Base-by-base conservation (phyloP, 495 filamentous ascomycete species). In the Penicillium soppii region DNA sequence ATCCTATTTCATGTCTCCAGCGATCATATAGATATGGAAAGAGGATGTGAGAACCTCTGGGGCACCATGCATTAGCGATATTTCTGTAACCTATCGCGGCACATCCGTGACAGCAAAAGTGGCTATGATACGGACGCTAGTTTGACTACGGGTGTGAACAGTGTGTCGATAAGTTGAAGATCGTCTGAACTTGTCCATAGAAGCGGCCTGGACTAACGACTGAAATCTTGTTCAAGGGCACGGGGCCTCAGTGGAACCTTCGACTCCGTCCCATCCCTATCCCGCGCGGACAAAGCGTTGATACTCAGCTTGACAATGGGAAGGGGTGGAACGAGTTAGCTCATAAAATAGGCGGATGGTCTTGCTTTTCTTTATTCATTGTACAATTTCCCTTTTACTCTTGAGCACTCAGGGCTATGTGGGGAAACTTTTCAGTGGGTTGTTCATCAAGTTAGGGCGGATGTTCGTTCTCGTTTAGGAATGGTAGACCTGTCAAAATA, bases 191-290 rank as follows among this genome's bases (percentile, higher is more conserved):
- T 2, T 10, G 2, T 42, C 26, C 38, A 43, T 50, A 35, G 20
- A 26, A 35, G 47, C n/a, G 25, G 38, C 27, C 8, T 37, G 38
- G 27, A 43, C 16, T 39, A 3, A 33, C 29, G 12, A 39, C 21
- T 16, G 16, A 21, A 22, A n/a, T 2, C 25, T 21, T n/a, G 10
- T 39, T 22, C 16, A 20, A 26, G 45, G 22, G 46, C 46, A 48
- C 46, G 46, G 46, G 33, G 33, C 23, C 10, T 48, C 2, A n/a
- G 46, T 37, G 44, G 25, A 48, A 48, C 35, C 20, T 30, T 30
- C 7, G 40, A 21, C 17, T 30, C 8, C 15, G 15, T 40, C 1
- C 12, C 7, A 13, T n/a, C n/a, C n/a, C n/a, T n/a, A 22, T 41
- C 21, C 21, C 13, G 13, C 19, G 20, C 7, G 30, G 15, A 47